phyloP scores from a whole-genome alignment of 768 basidiomycete species.

The Chalciporus piperatus region DNA sequence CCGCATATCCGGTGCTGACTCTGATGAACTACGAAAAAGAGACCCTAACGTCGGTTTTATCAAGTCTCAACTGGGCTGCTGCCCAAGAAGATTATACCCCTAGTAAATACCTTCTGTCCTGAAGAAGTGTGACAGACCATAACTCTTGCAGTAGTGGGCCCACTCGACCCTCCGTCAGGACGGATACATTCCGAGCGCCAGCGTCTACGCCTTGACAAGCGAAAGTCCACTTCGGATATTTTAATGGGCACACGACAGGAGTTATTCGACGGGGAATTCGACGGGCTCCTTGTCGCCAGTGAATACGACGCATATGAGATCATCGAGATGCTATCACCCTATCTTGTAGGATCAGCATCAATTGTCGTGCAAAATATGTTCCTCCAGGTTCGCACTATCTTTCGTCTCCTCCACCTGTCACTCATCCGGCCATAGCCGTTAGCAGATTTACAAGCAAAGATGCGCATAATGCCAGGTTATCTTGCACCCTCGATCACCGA shows the following conservation, averaged over 20 bases:
- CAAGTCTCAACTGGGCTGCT: constrained; percentile 88
- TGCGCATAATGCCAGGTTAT: constrained; percentile 65
- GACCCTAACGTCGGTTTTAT: constrained; percentile 49
- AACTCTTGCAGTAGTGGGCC: constrained; percentile 48
- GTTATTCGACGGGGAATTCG: constrained; percentile 83
- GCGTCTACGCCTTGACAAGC: constrained; percentile 67
- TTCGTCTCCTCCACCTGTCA: background rate
- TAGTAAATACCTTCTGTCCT: constrained; percentile 36
- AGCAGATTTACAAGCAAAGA: constrained; percentile 68
- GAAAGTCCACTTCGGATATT: constrained; percentile 65
- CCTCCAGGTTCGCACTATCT: constrained; percentile 51
- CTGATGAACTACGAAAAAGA: constrained; percentile 83
- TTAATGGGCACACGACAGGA: constrained; percentile 70
- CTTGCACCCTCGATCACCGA: constrained; percentile 82
- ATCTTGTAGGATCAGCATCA: constrained; percentile 80
- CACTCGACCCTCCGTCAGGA: constrained; percentile 55
- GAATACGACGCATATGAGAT: constrained; percentile 86
- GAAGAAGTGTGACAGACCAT: background rate
- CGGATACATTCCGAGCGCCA: constrained; percentile 71
- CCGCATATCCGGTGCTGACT: constrained; percentile 78
- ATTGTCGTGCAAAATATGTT: constrained; percentile 87
- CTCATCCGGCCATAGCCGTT: constrained; percentile 50
- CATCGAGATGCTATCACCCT: constrained; percentile 67
- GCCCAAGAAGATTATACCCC: constrained; percentile 75
- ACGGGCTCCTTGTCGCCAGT: constrained; percentile 82